A percentile compares a stretch with the other conserved stretches of the same genome.
These are phyloP conservation scores for Glebionis coronaria DNA, from an alignment of 129 eudicot genomes.

Conservation along the genomic window DNA sequence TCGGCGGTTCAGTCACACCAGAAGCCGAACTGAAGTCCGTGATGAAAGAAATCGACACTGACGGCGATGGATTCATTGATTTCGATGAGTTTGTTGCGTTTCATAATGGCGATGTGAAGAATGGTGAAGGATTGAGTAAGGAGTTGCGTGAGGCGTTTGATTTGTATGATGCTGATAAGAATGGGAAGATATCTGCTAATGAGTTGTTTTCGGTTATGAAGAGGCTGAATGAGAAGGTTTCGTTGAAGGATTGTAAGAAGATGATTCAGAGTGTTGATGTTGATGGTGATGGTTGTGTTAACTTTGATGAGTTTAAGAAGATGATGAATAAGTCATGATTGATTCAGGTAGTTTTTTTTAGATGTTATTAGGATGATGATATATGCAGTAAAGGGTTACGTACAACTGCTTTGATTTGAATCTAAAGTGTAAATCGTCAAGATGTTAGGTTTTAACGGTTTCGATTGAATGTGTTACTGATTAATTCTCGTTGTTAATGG, in stretches of 20 bases:
- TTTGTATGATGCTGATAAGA: conserved; percentile 72
- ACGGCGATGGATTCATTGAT: conserved; percentile 84
- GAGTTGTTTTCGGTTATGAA: conserved; percentile 76
- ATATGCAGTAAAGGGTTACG: too few relatives aligned
- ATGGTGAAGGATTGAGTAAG: conserved; percentile 36
- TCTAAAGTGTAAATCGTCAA: too few relatives aligned
- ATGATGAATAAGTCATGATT: conserved; percentile 65
- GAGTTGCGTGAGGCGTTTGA: conserved; percentile 85
- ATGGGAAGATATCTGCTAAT: conserved; percentile 68
- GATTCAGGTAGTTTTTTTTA: conserved; percentile 18
- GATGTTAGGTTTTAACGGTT: too few relatives aligned
- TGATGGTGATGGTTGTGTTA: conserved; percentile 85
- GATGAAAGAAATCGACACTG: conserved; percentile 74
- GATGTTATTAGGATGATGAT: neutral
- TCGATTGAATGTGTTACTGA: too few relatives aligned
- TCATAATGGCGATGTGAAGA: conserved; percentile 36
- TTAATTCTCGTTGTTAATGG: too few relatives aligned
- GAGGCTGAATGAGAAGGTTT: conserved; percentile 69
- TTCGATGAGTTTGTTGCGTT: conserved; percentile 47
- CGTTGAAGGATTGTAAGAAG: conserved; percentile 69
- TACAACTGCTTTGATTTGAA: too few relatives aligned
- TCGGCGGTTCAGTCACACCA: conserved; percentile 62
- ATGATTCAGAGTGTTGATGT: conserved; percentile 80
- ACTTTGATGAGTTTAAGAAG: conserved; percentile 91
- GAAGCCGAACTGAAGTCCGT: conserved; percentile 48